Conservation (phyloP, 1,139 yeast genomes). For the Diutina rugosa region DNA sequence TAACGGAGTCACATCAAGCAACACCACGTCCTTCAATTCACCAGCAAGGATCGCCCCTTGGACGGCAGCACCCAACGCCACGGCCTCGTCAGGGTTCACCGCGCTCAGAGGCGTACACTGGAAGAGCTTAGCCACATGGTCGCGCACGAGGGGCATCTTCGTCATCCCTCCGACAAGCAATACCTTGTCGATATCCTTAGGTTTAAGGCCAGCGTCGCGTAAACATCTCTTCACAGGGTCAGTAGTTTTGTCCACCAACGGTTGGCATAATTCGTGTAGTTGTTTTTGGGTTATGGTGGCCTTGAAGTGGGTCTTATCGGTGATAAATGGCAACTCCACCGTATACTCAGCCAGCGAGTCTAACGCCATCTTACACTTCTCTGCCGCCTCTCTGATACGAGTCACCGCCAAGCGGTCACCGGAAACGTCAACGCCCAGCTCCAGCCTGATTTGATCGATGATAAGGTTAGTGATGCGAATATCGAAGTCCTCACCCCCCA, state of each 20-base stretch:
- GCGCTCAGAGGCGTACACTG: slow-evolving; percentile 46
- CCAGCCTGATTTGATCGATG: slow-evolving; percentile 30
- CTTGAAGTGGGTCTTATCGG: slow-evolving; percentile 36
- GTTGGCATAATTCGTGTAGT: slow-evolving; percentile 49
- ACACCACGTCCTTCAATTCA: slow-evolving; percentile 53
- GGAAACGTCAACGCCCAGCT: slow-evolving; percentile 32
- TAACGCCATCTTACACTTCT: slow-evolving; percentile 55
- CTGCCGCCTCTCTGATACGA: slow-evolving; percentile 62
- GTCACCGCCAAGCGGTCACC: slow-evolving; percentile 40
- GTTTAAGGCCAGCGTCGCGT: slow-evolving; percentile 54
- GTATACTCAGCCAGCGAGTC: slow-evolving; percentile 45
- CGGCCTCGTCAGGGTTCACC: slow-evolving; percentile 78
- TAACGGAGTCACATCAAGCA: slow-evolving; percentile 68
- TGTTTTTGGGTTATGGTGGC: slow-evolving; percentile 45
- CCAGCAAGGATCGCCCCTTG: slow-evolving; percentile 74
- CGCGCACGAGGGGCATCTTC: slow-evolving; percentile 64
- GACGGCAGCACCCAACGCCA: slow-evolving; percentile 75
- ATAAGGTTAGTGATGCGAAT: slow-evolving; percentile 44
- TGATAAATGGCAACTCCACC: slow-evolving; percentile 54
- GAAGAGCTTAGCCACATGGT: slow-evolving; percentile 44
- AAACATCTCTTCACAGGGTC: slow-evolving; percentile 57
- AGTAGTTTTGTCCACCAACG: slow-evolving; percentile 47
- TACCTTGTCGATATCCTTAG: slow-evolving; percentile 55
- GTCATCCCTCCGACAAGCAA: slow-evolving; percentile 80
- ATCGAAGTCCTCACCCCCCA: slow-evolving; percentile 79